Evolutionary conservation across 345 rosid genomes (phyloP).

Genomic region (Citrus hindsii): DNA sequence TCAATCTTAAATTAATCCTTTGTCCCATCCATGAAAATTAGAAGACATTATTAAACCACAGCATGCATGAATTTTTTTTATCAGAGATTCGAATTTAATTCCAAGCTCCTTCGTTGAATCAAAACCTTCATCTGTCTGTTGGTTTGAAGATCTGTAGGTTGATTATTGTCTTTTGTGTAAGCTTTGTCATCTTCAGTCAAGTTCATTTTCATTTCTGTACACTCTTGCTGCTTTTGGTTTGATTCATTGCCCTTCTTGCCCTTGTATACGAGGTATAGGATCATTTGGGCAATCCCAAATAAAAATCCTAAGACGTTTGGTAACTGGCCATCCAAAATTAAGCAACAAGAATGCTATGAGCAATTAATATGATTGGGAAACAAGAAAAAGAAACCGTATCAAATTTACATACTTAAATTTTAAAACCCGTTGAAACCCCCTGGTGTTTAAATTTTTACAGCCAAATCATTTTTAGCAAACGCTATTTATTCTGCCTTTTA

Average conservation of each 20-base stretch:
- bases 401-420: too few relatives aligned
- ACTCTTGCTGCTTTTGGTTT: slow-evolving; percentile 1
- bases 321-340: slow-evolving; percentile 30
- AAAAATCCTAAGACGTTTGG: slow-evolving; percentile 54
- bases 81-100: background rate
- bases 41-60: too few relatives aligned
- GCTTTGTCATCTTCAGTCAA: background rate
- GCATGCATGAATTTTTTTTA: too few relatives aligned
- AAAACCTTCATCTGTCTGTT: background rate
- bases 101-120: background rate
- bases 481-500: too few relatives aligned
- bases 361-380: background rate
- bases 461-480: too few relatives aligned
- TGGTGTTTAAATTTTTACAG: too few relatives aligned
- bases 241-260: slow-evolving; percentile 19
- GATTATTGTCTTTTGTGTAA: background rate
- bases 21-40: too few relatives aligned
- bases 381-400: background rate
- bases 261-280: slow-evolving; percentile 60
- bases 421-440: too few relatives aligned
- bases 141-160: background rate
- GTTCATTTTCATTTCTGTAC: background rate
- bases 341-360: background rate
- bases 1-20: background rate
- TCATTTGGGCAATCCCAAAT: slow-evolving; percentile 68